Evolutionary conservation across 2,329 filamentous ascomycete species (phyloP).

Genomic region (Camillea tinctor): DNA sequence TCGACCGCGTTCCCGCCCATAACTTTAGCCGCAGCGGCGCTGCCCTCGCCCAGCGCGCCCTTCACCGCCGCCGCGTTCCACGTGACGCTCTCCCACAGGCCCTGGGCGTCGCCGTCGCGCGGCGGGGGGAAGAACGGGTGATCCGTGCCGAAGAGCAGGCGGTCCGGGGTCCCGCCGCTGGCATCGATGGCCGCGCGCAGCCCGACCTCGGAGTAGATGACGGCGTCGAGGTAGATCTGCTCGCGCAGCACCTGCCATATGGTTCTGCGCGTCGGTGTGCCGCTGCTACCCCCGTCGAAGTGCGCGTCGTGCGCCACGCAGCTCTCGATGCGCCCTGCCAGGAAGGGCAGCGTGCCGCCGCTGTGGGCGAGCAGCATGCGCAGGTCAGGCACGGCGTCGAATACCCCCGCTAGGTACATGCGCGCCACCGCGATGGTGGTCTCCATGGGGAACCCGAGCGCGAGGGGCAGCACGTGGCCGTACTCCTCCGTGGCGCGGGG

Average conservation of each 20-base stretch:
- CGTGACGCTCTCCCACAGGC: conserved; percentile 68
- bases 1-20: conserved; percentile 34
- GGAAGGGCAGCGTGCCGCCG: conserved; percentile 83
- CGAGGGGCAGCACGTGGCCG: conserved; percentile 83
- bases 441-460: conserved; percentile 86
- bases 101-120: conserved; percentile 53
- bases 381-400: conserved; percentile 69
- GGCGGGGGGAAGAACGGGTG: conserved; percentile 84
- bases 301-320: conserved; percentile 82
- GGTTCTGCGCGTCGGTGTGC: conserved; percentile 40
- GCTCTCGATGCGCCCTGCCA: conserved; percentile 84
- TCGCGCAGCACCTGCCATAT: conserved; percentile 59
- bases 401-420: conserved; percentile 85
- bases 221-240: conserved; percentile 86
- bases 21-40: conserved; percentile 26
- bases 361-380: conserved; percentile 82
- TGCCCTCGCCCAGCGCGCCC: conserved; percentile 30
- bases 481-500: conserved; percentile 66
- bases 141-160: conserved; percentile 79
- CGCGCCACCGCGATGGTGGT: conserved; percentile 86
- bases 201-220: conserved; percentile 76
- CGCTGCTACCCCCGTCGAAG: conserved; percentile 40
- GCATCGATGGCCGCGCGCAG: conserved; percentile 69
- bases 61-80: conserved; percentile 45
- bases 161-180: conserved; percentile 56